These are phyloP conservation scores for Ophiostoma angusticollis DNA, from an alignment of 2,329 filamentous ascomycete species.

Conservation along the genomic window DNA sequence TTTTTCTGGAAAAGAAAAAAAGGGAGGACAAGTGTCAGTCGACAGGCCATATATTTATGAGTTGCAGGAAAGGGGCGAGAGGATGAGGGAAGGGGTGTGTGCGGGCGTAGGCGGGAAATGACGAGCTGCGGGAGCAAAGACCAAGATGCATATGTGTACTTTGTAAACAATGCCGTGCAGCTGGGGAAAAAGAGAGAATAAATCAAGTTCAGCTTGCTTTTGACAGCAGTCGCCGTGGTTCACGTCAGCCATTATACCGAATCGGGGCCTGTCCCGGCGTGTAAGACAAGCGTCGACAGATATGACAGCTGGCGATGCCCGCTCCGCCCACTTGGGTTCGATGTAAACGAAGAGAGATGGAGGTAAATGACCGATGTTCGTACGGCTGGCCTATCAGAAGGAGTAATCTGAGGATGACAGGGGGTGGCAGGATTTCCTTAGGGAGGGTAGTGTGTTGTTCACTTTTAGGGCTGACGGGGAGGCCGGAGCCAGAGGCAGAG, in stretches of 20 bases:
- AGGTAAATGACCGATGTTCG: constrained; percentile 6
- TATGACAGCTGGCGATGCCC: too few relatives aligned
- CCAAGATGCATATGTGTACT: neutral
- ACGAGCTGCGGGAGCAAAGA: constrained; percentile 1
- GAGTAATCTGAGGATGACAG: neutral
- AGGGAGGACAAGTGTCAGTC: constrained; percentile 4
- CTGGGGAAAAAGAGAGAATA: neutral
- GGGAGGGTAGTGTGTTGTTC: neutral
- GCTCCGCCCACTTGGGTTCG: too few relatives aligned
- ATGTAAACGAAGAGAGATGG: too few relatives aligned
- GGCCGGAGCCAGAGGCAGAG: too few relatives aligned
- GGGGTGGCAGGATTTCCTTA: neutral
- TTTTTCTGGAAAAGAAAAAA: constrained; percentile 33
- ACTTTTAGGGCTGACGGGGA: constrained; percentile 8
- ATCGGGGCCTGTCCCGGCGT: too few relatives aligned
- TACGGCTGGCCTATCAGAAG: constrained; percentile 5
- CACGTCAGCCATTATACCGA: too few relatives aligned
- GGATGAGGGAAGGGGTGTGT: neutral
- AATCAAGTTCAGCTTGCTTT: neutral
- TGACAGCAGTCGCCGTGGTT: too few relatives aligned
- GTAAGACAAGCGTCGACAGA: too few relatives aligned
- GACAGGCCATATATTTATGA: neutral
- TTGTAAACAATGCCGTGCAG: too few relatives aligned
- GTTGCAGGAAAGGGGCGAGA: neutral
- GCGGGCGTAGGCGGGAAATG: constrained; percentile 6